Evolutionary conservation across 1,284 basidiomycete genomes (phyloP).

Genomic region (Tremellales sp.): DNA sequence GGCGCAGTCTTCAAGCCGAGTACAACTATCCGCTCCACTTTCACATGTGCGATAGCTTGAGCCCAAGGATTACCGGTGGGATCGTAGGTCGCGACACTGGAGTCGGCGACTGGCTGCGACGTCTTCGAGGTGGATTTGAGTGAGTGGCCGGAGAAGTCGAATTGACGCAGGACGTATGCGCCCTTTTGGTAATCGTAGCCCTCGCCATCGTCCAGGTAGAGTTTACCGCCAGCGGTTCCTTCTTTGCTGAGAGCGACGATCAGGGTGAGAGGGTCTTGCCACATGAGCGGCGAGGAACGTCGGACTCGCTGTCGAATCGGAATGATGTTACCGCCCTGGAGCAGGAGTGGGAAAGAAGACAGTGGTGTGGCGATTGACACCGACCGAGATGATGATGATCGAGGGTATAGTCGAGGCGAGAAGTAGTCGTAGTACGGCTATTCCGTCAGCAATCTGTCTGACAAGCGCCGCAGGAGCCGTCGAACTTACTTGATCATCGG

Average conservation of each 20-base stretch:
- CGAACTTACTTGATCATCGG: conserved; percentile 69
- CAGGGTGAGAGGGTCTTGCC: conserved; percentile 88
- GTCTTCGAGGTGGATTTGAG: conserved; percentile 11
- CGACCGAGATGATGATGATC: conserved; percentile 58
- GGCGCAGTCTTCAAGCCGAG: conserved; percentile 65
- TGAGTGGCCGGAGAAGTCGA: conserved; percentile 60
- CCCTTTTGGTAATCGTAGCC: conserved; percentile 74
- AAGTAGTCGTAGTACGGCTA: conserved; percentile 96
- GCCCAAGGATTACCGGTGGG: conserved; percentile 61
- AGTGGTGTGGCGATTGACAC: conserved; percentile 74
- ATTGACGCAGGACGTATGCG: conserved; percentile 75
- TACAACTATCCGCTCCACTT: conserved; percentile 74
- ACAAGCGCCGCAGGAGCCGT: neutral
- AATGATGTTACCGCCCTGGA: conserved; percentile 89
- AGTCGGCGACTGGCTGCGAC: conserved; percentile 7
- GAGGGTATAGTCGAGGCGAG: conserved; percentile 63
- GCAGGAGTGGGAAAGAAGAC: conserved; percentile 74
- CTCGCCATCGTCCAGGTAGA: conserved; percentile 95
- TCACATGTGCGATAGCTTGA: conserved; percentile 60
- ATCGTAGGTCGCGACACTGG: conserved; percentile 47
- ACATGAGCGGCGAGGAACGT: conserved; percentile 81
- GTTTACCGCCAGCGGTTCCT: conserved; percentile 67
- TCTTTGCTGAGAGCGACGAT: conserved; percentile 70
- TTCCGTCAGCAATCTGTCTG: neutral
- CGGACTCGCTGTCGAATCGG: conserved; percentile 81